Evolutionary conservation across 164 flowering plant species (phyloP).

Genomic region (Echeveria elegans): DNA sequence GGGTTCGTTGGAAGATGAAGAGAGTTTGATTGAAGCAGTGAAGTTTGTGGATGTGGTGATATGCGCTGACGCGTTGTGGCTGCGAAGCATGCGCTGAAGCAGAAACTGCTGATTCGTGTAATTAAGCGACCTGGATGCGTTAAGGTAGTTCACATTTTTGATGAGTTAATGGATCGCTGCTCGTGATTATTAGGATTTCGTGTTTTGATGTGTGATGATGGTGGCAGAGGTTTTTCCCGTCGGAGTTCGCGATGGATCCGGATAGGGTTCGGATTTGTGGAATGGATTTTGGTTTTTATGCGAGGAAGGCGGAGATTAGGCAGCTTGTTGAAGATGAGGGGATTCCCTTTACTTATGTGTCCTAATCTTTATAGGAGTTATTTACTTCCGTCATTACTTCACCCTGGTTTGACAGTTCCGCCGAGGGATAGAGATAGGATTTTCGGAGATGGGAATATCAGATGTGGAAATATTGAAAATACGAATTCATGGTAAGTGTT

Average conservation of each 20-base stretch:
- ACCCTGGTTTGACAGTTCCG: slow-evolving; percentile 52
- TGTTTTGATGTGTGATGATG: background rate
- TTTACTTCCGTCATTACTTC: slow-evolving; percentile 80
- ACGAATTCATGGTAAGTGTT: background rate
- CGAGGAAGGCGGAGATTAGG: slow-evolving; percentile 60
- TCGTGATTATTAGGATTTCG: background rate
- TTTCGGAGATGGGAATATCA: slow-evolving; percentile 70
- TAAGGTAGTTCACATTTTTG: slow-evolving; percentile 30
- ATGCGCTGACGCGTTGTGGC: slow-evolving; percentile 53
- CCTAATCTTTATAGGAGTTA: slow-evolving; percentile 54
- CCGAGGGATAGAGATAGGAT: slow-evolving; percentile 63
- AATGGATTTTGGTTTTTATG: slow-evolving; percentile 44
- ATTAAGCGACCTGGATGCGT: slow-evolving; percentile 57
- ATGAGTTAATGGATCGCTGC: background rate
- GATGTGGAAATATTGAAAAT: slow-evolving; percentile 35
- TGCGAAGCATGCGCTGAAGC: slow-evolving; percentile 41
- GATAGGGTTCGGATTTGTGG: slow-evolving; percentile 40
- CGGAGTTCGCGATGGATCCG: slow-evolving; percentile 83
- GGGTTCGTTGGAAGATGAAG: slow-evolving; percentile 65
- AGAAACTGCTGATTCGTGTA: slow-evolving; percentile 49
- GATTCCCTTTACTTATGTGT: slow-evolving; percentile 64
- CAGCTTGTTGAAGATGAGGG: slow-evolving; percentile 56
- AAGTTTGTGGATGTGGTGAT: slow-evolving; percentile 74
- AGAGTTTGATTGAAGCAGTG: slow-evolving; percentile 43
- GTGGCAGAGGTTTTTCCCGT: slow-evolving; percentile 77